These are phyloP conservation scores for Gynochthodes officinalis DNA, from an alignment of 257 asterid species.

Conservation along the genomic window DNA sequence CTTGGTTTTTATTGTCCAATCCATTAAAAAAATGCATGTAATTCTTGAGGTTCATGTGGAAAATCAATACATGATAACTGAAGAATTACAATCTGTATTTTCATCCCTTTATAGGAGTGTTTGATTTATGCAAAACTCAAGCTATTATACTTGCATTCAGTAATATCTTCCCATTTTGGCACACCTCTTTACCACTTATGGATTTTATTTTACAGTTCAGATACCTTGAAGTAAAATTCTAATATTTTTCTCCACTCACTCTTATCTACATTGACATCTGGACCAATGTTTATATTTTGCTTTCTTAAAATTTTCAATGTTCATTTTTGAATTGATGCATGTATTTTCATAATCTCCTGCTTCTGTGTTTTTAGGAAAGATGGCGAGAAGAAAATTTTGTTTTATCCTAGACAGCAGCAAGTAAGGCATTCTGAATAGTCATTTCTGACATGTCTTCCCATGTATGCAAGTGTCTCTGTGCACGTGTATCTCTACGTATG, in stretches of 20 bases:
- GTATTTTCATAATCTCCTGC: conserved; percentile 23
- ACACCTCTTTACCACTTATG: neutral
- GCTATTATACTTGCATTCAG: neutral
- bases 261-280: neutral
- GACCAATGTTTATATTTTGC: neutral
- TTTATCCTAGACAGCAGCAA: conserved; percentile 75
- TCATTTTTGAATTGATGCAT: conserved; percentile 2
- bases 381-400: conserved; percentile 54
- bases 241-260: neutral
- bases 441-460: conserved; percentile 15
- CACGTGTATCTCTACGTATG: neutral
- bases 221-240: neutral
- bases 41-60: neutral
- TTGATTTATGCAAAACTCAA: neutral
- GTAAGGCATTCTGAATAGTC: conserved; percentile 46
- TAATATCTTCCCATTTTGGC: neutral
- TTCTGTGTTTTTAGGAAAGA: conserved; percentile 53
- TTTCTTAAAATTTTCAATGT: neutral
- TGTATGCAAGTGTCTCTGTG: neutral
- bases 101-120: neutral
- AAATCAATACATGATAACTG: neutral
- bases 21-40: neutral
- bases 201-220: neutral
- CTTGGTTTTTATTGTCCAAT: neutral
- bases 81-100: neutral